Conservation (phyloP, 768 basidiomycete species). For the Coprinellus aureogranulatus region DNA sequence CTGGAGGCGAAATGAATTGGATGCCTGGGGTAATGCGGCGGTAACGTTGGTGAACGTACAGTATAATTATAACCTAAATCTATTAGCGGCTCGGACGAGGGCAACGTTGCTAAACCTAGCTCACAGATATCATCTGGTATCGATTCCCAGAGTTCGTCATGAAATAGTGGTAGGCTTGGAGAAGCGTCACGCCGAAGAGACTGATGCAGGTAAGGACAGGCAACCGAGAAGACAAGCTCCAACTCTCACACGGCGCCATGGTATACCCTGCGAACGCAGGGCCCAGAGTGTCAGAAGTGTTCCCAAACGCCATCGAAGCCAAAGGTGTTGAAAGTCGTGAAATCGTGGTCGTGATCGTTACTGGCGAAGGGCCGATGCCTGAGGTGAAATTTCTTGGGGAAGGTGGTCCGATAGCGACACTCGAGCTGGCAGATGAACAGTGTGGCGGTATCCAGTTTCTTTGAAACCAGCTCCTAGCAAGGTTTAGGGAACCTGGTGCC, state of each 20-base stretch:
- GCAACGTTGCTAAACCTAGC: conserved; percentile 4
- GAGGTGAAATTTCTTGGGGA: too few species aligned
- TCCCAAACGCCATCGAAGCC: not conserved
- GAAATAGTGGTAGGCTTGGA: conserved; percentile 30
- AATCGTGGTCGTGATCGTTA: not conserved
- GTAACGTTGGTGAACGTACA: conserved; percentile 11
- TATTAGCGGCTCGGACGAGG: not conserved
- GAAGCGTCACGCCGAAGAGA: conserved; percentile 28
- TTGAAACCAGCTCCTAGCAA: not conserved
- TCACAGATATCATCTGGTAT: conserved; percentile 20
- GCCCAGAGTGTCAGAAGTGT: conserved; percentile 16
- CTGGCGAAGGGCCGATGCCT: too few species aligned
- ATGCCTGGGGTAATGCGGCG: not conserved
- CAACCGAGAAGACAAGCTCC: not conserved
- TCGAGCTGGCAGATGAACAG: too few species aligned
- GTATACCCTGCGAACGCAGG: conserved; percentile 30
- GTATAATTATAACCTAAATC: conserved; percentile 19
- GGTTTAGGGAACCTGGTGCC: not conserved
- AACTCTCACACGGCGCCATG: conserved; percentile 27
- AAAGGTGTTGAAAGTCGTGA: not conserved
- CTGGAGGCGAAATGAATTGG: conserved; percentile 9
- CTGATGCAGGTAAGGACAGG: conserved; percentile 8
- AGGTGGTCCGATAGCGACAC: too few species aligned
- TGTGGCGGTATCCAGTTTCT: too few species aligned
- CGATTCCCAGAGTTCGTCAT: conserved; percentile 17